Base-by-base conservation (phyloP, 176 grass and related monocot genomes). In the Puccinellia tenuiflora region DNA sequence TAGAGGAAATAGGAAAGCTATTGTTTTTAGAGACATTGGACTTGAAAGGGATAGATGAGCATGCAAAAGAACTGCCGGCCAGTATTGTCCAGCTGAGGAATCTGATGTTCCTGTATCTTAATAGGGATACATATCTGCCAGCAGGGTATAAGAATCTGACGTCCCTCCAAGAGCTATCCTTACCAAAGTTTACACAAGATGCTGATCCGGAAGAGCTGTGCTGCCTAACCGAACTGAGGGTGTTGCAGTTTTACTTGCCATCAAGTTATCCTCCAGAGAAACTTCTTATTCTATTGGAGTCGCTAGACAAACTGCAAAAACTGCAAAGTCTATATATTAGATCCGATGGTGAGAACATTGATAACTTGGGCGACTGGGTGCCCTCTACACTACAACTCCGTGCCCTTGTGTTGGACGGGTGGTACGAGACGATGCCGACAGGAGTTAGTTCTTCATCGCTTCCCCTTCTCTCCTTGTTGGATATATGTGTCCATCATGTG, bases 401-500 rank as follows among this genome's bases (percentile, higher is more conserved):
- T 13, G 2, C 0, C 8, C 0, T 59, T 13, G 0, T 1, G 10
- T 59, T 59, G 54, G 1, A 1, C 3, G 22, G 3, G 1, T 57
- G 54, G 54, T 57, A 24, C 3, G 22, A 57, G 54, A 57, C 0
- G 22, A 10, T 57, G 54, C 54, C 54, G 9, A 24, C 54, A 57
- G 11, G n/a, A 7, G 13, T 57, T 12, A 57, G n/a, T 12, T 57
- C 54, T 57, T 57, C 54, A 25, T 57, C 22, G 8, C 3, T 57
- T 57, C 54, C n/a, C n/a, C n/a, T 24, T 24, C 54, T 57, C 54
- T 25, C 2, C 0, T 1, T 12, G 1, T 2, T 57, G n/a, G n/a
- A 4, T 22, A 57, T 57, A 57, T 0, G 3, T 1, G n/a, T 59
- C 10, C 55, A 25, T 57, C 21, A 57, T 3, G 22, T 57, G 54